phyloP scores from a whole-genome alignment of 1,139 yeast genomes.

The Barnettozyma hawaiiensis region DNA sequence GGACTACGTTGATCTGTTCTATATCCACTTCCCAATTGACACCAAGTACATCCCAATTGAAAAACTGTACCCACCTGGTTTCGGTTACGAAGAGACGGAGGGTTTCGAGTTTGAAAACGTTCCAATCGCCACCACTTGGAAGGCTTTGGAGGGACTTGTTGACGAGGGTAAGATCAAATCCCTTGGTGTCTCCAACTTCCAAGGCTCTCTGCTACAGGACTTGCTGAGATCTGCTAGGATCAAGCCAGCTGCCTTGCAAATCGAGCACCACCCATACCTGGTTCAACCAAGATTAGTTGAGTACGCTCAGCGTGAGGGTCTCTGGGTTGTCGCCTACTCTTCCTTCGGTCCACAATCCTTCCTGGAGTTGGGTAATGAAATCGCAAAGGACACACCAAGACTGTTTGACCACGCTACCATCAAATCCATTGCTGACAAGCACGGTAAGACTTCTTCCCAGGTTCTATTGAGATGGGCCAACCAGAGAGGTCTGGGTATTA shows the following conservation, averaged over 20 bases:
- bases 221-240: constrained; percentile 65
- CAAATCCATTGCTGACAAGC: constrained; percentile 46
- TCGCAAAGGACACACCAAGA: constrained; percentile 48
- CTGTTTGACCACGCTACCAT: constrained; percentile 53
- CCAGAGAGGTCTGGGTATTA: constrained; percentile 64
- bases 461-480: constrained; percentile 78
- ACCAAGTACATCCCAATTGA: constrained; percentile 67
- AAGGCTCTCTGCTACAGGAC: constrained; percentile 70
- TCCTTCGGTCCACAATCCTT: constrained; percentile 80
- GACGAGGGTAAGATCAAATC: constrained; percentile 62
- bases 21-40: constrained; percentile 79
- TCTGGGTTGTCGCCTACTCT: constrained; percentile 74
- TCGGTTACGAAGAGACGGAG: constrained; percentile 47
- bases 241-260: constrained; percentile 67
- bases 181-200: constrained; percentile 82
- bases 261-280: constrained; percentile 71
- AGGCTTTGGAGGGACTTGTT: constrained; percentile 62
- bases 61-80: constrained; percentile 67
- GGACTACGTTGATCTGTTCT: constrained; percentile 68
- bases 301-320: constrained; percentile 35
- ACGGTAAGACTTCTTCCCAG: constrained; percentile 52
- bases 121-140: constrained; percentile 75
- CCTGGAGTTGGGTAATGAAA: constrained; percentile 50
- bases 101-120: constrained; percentile 57
- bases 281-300: constrained; percentile 67